phyloP scores from a whole-genome alignment of 1,139 yeast species.

The Wickerhamomyces sp. region DNA sequence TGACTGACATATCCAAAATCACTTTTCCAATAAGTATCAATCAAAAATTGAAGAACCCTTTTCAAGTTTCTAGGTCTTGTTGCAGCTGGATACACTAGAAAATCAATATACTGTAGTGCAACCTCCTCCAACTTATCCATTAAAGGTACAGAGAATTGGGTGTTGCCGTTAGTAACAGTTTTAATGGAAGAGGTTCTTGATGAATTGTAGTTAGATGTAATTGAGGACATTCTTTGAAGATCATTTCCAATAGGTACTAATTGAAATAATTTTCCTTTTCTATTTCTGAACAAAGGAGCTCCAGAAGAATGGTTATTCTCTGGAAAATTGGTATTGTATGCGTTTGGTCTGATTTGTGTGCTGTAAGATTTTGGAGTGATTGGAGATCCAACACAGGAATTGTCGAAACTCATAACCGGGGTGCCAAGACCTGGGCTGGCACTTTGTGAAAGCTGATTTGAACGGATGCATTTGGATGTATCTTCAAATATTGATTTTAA shows the following conservation, averaged over 20 bases:
- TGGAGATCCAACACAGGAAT: not conserved
- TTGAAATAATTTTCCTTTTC: not conserved
- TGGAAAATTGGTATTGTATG: not conserved
- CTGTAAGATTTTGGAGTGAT: not conserved
- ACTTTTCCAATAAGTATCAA: conserved; percentile 30
- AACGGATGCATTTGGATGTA: not conserved
- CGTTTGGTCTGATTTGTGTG: not conserved
- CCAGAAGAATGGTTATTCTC: not conserved
- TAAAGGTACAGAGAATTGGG: conserved; percentile 6
- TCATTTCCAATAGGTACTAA: not conserved
- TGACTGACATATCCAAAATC: conserved; percentile 23
- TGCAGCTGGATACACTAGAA: conserved; percentile 27
- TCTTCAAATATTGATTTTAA: conserved; percentile 13
- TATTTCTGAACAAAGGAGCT: not conserved
- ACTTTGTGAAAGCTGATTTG: not conserved
- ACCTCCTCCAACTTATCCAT: conserved; percentile 24
- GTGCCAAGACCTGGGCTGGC: not conserved
- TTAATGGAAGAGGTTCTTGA: conserved; percentile 5
- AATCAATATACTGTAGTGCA: conserved; percentile 27
- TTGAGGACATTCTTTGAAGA: not conserved
- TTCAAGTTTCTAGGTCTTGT: conserved; percentile 27
- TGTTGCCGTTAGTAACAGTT: not conserved
- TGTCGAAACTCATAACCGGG: not conserved
- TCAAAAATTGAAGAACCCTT: conserved; percentile 28
- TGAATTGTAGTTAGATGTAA: not conserved